These are phyloP conservation scores for Blastobotrys illinoisensis DNA, from an alignment of 1,139 yeast genomes.

Conservation along the genomic window DNA sequence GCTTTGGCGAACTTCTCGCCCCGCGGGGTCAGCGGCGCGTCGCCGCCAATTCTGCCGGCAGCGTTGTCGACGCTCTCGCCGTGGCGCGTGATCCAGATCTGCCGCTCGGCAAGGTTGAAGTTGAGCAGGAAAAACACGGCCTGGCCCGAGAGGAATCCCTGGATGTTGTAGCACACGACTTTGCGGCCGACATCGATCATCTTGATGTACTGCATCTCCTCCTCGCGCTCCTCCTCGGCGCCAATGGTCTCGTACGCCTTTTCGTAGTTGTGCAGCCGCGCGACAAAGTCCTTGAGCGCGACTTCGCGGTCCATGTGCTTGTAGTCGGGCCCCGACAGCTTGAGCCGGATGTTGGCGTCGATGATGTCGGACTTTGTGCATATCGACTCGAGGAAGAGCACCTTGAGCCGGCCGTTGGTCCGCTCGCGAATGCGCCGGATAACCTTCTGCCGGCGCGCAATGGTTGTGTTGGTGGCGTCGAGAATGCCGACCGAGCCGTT, in stretches of 20 bases:
- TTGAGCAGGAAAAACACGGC: slow-evolving; percentile 85
- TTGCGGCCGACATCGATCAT: slow-evolving; percentile 96
- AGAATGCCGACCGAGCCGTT: slow-evolving; percentile 91
- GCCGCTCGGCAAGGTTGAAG: slow-evolving; percentile 84
- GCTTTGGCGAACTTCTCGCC: slow-evolving; percentile 73
- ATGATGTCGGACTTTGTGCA: slow-evolving; percentile 76
- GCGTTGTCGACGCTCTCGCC: slow-evolving; percentile 89
- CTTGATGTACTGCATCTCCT: slow-evolving; percentile 75
- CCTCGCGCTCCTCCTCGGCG: slow-evolving; percentile 52
- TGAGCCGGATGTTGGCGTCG: slow-evolving; percentile 75
- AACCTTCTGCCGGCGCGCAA: slow-evolving; percentile 62
- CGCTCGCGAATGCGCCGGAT: slow-evolving; percentile 65
- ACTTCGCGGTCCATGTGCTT: slow-evolving; percentile 74
- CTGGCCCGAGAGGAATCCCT: slow-evolving; percentile 90
- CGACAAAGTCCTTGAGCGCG: slow-evolving; percentile 78
- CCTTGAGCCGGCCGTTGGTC: slow-evolving; percentile 69
- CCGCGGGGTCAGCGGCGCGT: slow-evolving; percentile 70
- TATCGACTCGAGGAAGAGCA: slow-evolving; percentile 77
- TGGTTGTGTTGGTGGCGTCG: slow-evolving; percentile 89
- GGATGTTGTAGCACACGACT: slow-evolving; percentile 84
- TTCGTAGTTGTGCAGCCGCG: slow-evolving; percentile 76
- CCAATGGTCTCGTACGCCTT: slow-evolving; percentile 87
- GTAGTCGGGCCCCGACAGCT: slow-evolving; percentile 92
- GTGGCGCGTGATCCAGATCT: slow-evolving; percentile 92
- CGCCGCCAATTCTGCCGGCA: slow-evolving; percentile 87